Conservation (phyloP, 768 basidiomycete genomes). For the Russula lepida region DNA sequence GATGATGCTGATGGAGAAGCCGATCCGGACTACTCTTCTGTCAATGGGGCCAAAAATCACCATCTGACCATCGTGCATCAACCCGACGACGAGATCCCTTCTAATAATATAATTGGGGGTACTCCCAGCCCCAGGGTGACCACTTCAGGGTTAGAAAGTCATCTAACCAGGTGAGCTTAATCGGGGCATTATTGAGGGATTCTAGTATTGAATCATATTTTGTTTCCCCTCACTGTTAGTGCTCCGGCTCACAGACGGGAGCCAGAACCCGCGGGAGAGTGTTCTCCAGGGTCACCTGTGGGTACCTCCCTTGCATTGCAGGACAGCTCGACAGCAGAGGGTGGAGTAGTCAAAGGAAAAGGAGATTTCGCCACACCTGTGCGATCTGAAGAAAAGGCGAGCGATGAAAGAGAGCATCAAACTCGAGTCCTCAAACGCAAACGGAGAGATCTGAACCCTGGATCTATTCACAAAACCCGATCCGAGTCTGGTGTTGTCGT, state of each 20-base stretch:
- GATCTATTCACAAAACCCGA: slow-evolving; percentile 22
- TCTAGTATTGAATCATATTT: neutral
- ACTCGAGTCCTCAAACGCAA: slow-evolving; percentile 24
- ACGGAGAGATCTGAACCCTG: slow-evolving; percentile 14
- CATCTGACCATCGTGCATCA: neutral
- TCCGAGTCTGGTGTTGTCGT: slow-evolving; percentile 19
- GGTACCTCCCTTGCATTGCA: neutral
- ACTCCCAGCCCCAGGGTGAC: neutral
- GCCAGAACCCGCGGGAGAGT: neutral
- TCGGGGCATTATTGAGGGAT: no score
- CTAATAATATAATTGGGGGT: neutral
- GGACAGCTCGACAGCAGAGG: neutral
- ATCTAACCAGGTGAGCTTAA: neutral
- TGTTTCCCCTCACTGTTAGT: neutral
- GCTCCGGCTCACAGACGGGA: neutral
- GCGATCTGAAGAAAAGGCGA: neutral
- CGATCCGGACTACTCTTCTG: slow-evolving; percentile 18
- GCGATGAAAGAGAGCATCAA: neutral
- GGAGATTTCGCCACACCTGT: neutral
- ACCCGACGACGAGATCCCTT: neutral
- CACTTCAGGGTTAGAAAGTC: neutral
- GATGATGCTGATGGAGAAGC: slow-evolving; percentile 21
- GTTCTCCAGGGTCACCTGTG: neutral
- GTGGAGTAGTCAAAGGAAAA: neutral
- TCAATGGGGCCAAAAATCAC: neutral